phyloP scores from a whole-genome alignment of 805 yeast species.

The Hemisphaericaspora nanyangensis region DNA sequence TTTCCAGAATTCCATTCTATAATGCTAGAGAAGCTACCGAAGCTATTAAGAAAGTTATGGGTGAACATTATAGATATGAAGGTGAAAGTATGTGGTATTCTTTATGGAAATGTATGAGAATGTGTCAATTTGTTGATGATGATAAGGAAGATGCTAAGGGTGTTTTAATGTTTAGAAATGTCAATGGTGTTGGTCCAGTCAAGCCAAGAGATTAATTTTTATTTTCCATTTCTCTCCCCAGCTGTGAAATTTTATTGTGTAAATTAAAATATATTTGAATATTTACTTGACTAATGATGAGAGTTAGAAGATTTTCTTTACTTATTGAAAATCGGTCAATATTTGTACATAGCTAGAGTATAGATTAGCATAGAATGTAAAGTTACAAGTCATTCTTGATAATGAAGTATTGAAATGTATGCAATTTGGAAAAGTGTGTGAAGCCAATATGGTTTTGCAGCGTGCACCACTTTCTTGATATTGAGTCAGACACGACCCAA shows the following conservation, averaged over 20 bases:
- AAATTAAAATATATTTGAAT: neutral
- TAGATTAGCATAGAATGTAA: too few relatives aligned
- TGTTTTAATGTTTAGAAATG: conserved; percentile 63
- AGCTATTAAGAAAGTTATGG: conserved; percentile 52
- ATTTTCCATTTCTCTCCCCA: too few relatives aligned
- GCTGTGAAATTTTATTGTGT: neutral
- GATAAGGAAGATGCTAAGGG: conserved; percentile 50
- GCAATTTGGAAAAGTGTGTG: too few relatives aligned
- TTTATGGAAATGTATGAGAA: conserved; percentile 55
- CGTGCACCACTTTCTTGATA: too few relatives aligned
- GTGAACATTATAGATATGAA: conserved; percentile 45
- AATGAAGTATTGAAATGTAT: too few relatives aligned
- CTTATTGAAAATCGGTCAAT: too few relatives aligned
- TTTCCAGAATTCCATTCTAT: conserved; percentile 54
- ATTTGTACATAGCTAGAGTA: too few relatives aligned
- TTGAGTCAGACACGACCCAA: too few relatives aligned
- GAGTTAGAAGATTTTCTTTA: too few relatives aligned
- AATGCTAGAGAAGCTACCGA: conserved; percentile 50
- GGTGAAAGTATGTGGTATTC: conserved; percentile 57
- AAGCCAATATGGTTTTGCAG: too few relatives aligned
- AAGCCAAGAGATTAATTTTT: conserved; percentile 19
- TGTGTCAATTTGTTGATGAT: conserved; percentile 67
- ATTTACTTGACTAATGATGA: neutral
- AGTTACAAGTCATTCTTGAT: too few relatives aligned
- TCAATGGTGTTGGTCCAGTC: conserved; percentile 49